phyloP scores from a whole-genome alignment of 768 basidiomycete species.

The Leccinum subgranulosum region DNA sequence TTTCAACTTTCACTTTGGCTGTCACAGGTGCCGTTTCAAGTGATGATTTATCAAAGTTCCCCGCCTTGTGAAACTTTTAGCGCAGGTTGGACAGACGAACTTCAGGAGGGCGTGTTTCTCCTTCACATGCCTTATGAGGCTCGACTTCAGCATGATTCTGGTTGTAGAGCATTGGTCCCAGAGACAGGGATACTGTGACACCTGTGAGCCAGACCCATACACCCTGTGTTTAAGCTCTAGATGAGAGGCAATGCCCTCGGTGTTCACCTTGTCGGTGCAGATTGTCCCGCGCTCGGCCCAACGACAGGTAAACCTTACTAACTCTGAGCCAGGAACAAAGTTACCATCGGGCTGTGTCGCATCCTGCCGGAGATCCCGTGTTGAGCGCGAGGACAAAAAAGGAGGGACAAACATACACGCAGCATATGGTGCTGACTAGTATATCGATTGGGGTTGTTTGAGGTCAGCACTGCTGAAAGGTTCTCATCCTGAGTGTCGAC shows the following conservation, averaged over 20 bases:
- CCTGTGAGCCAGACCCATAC: not conserved
- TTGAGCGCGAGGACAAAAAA: not conserved
- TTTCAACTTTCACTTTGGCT: not conserved
- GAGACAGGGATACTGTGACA: not conserved
- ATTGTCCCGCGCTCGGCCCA: not conserved
- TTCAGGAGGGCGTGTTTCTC: not conserved
- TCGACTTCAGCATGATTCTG: not conserved
- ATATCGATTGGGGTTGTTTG: too few species aligned
- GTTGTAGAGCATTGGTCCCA: too few species aligned
- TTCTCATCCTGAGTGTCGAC: too few species aligned
- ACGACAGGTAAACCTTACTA: not conserved
- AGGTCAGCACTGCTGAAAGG: too few species aligned
- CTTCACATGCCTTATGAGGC: conserved; percentile 2
- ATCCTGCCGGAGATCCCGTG: not conserved
- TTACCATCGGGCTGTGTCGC: not conserved
- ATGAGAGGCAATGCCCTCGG: not conserved
- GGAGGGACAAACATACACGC: not conserved
- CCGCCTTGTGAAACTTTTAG: conserved; percentile 2
- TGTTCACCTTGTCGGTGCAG: conserved; percentile 3
- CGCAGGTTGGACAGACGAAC: conserved; percentile 3
- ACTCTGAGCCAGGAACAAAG: not conserved
- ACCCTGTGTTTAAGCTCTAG: not conserved
- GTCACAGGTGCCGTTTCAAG: not conserved
- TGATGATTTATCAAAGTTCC: not conserved
- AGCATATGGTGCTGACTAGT: not conserved